phyloP scores from a whole-genome alignment of 129 eudicot species.

The Cynara cardunculus region DNA sequence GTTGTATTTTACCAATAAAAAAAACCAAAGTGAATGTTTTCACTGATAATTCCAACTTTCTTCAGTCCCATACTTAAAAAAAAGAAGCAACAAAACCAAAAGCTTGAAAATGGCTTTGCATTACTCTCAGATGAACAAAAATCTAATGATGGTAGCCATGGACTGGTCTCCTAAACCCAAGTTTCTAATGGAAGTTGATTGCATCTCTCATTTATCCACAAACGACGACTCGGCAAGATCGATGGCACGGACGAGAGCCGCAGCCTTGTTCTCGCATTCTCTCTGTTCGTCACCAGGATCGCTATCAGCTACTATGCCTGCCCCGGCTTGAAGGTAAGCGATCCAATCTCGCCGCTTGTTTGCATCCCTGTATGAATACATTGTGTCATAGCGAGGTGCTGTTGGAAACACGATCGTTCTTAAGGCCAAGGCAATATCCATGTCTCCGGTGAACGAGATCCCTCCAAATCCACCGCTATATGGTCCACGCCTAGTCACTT shows the following conservation, averaged over 20 bases:
- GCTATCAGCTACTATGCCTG: slow-evolving; percentile 87
- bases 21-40: not conserved
- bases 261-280: slow-evolving; percentile 93
- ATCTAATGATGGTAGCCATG: not conserved
- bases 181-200: not conserved
- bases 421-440: slow-evolving; percentile 93
- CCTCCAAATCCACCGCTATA: slow-evolving; percentile 99
- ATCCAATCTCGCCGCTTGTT: slow-evolving; percentile 82
- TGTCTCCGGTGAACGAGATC: slow-evolving; percentile 86
- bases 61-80: not conserved
- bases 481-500: slow-evolving; percentile 89
- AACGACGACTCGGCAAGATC: slow-evolving; percentile 98
- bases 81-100: not conserved
- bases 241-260: slow-evolving; percentile 88
- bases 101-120: not conserved
- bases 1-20: not conserved
- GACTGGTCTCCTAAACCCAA: not conserved
- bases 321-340: slow-evolving; percentile 94
- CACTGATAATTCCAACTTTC: not conserved
- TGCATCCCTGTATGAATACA: slow-evolving; percentile 76
- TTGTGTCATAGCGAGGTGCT: slow-evolving; percentile 64
- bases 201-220: slow-evolving; percentile 44
- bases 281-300: slow-evolving; percentile 80
- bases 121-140: not conserved
- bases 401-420: slow-evolving; percentile 96